Conservation (phyloP, 2,329 filamentous ascomycete species). For the Colletotrichum truncatum region DNA sequence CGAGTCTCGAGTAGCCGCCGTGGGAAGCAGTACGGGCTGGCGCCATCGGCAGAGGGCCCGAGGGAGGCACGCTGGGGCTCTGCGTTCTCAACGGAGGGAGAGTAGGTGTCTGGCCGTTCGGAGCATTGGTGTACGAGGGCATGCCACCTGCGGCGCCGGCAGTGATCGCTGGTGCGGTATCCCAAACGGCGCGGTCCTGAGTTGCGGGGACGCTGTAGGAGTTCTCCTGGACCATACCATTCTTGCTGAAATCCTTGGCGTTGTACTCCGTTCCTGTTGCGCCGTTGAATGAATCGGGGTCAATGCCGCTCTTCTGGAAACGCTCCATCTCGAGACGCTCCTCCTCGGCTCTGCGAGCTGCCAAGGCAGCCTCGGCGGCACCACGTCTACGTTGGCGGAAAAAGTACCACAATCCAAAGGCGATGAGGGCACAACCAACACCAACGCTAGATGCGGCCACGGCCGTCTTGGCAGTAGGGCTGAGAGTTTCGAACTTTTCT, state of each 20-base stretch:
- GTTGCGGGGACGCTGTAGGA: conserved; percentile 43
- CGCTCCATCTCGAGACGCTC: conserved; percentile 62
- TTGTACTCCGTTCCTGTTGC: conserved; percentile 48
- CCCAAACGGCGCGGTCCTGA: conserved; percentile 40
- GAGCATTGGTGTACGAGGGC: conserved; percentile 18
- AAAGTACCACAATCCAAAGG: conserved; percentile 60
- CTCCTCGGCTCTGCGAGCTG: conserved; percentile 51
- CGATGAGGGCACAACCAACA: conserved; percentile 52
- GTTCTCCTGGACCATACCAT: conserved; percentile 37
- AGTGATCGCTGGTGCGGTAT: conserved; percentile 28
- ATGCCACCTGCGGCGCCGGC: conserved; percentile 32
- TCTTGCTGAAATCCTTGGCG: conserved; percentile 40
- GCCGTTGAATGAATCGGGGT: conserved; percentile 56
- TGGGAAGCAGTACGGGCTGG: conserved; percentile 29
- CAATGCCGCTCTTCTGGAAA: conserved; percentile 55
- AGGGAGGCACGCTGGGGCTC: conserved; percentile 28
- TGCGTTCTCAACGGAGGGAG: conserved; percentile 24
- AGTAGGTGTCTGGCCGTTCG: conserved; percentile 1
- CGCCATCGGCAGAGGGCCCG: conserved; percentile 23
- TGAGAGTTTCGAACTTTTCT: conserved; percentile 64
- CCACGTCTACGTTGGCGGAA: conserved; percentile 64
- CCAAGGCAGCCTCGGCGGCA: conserved; percentile 57
- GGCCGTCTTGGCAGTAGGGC: conserved; percentile 58
- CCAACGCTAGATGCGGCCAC: conserved; percentile 60
- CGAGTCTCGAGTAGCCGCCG: conserved; percentile 25